A percentile compares a stretch with the other conserved stretches of the same genome.
phyloP scores from a whole-genome alignment of 2,329 filamentous ascomycete species.

The Arthrinium phaeospermum region DNA sequence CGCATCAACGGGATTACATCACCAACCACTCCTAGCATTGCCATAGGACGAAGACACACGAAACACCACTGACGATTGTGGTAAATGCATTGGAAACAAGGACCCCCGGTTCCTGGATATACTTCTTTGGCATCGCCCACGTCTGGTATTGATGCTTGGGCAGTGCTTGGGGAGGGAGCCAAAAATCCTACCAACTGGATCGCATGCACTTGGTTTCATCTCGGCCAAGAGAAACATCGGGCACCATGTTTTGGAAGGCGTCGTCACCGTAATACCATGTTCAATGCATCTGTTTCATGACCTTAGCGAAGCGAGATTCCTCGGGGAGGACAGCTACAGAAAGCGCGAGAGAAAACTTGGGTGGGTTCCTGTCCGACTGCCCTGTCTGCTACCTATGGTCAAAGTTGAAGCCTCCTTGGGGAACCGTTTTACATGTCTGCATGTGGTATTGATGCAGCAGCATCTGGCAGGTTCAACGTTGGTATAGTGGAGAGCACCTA shows the following conservation, averaged over 20 bases:
- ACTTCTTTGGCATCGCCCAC: background rate
- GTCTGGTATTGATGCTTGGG: too few relatives aligned
- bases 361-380: background rate
- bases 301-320: background rate
- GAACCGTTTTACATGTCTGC: background rate
- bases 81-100: background rate
- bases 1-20: slow-evolving; percentile 6
- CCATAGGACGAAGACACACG: background rate
- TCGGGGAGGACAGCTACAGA: background rate
- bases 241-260: background rate
- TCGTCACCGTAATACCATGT: slow-evolving; percentile 3
- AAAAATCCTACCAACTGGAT: background rate
- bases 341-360: background rate
- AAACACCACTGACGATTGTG: background rate
- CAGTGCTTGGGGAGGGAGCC: background rate
- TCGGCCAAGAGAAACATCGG: background rate
- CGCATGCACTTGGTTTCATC: background rate
- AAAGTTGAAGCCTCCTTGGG: background rate
- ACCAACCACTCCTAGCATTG: background rate
- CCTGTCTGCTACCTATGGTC: background rate
- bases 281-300: background rate
- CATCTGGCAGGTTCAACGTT: background rate
- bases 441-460: too few relatives aligned
- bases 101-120: background rate
- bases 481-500: background rate